phyloP scores from a whole-genome alignment of 495 filamentous ascomycete species.

The Aspergillus steynii region DNA sequence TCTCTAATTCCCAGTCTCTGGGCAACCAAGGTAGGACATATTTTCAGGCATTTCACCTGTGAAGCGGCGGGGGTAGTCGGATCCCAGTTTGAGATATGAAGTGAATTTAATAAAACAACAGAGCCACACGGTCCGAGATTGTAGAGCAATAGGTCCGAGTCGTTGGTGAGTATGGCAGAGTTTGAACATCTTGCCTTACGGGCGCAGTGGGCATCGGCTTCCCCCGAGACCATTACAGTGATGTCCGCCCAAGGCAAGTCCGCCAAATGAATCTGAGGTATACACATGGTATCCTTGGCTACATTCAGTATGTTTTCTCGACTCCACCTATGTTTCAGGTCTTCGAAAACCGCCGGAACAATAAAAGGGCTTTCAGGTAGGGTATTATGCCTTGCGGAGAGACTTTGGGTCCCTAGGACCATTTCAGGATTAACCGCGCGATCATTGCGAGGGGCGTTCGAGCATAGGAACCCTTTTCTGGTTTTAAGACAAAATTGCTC shows the following conservation, averaged over 20 bases:
- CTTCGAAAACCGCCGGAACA: conserved; percentile 67
- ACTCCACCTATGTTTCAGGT: conserved; percentile 46
- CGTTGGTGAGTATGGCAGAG: conserved; percentile 61
- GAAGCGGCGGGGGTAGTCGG: conserved; percentile 16
- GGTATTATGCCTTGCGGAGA: conserved; percentile 27
- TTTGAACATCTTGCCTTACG: conserved; percentile 49
- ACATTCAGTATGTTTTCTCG: conserved; percentile 23
- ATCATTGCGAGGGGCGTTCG: neutral
- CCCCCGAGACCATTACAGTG: conserved; percentile 62
- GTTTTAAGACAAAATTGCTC: conserved; percentile 29
- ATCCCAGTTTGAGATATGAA: conserved; percentile 25
- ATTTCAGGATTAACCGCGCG: conserved; percentile 17
- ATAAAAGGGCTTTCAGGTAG: conserved; percentile 64
- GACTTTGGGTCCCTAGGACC: conserved; percentile 27
- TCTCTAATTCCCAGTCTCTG: conserved; percentile 35
- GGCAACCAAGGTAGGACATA: conserved; percentile 38
- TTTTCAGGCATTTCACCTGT: conserved; percentile 37
- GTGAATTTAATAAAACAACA: conserved; percentile 60
- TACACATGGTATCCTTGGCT: conserved; percentile 9
- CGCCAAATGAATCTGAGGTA: neutral
- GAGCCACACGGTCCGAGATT: conserved; percentile 58
- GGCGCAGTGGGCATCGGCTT: conserved; percentile 72
- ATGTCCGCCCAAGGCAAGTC: conserved; percentile 49
- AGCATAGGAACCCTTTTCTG: conserved; percentile 6
- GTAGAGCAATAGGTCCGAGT: conserved; percentile 74